These are phyloP conservation scores for Coemansia sp. DNA, from an alignment of 192 early-diverging fungal species.

Conservation along the genomic window DNA sequence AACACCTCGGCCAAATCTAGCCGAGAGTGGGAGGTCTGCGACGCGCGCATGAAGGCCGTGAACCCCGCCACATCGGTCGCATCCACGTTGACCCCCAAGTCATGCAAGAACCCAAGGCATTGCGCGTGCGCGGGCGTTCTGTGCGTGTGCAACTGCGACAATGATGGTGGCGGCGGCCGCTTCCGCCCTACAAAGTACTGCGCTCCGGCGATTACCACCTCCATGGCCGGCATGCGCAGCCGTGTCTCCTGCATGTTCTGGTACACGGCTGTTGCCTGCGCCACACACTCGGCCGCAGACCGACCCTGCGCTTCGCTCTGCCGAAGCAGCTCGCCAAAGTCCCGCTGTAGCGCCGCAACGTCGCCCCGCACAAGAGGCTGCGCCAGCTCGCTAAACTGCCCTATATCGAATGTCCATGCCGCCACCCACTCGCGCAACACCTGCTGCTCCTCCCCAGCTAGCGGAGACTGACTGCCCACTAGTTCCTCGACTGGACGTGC, in stretches of 20 bases:
- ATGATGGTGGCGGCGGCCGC: not conserved
- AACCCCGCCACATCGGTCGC: constrained; percentile 38
- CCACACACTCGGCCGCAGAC: not conserved
- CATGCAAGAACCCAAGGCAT: constrained; percentile 23
- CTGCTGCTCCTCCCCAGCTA: constrained; percentile 38
- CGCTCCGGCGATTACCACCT: constrained; percentile 42
- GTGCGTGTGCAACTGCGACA: not conserved
- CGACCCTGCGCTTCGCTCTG: not conserved
- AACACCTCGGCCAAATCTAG: constrained; percentile 33
- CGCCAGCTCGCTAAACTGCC: constrained; percentile 22
- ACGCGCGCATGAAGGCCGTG: constrained; percentile 47
- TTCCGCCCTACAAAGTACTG: constrained; percentile 27
- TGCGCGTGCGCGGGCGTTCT: constrained; percentile 9
- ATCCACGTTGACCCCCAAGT: constrained; percentile 25
- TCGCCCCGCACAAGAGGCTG: constrained; percentile 41
- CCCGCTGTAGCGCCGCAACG: constrained; percentile 3
- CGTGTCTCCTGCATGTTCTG: constrained; percentile 25
- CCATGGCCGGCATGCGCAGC: constrained; percentile 45
- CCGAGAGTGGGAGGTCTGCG: constrained; percentile 37
- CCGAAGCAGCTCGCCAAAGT: not conserved
- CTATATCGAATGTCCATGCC: constrained; percentile 28
- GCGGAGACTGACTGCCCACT: constrained; percentile 10
- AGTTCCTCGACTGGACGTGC: constrained; percentile 21
- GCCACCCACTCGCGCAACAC: constrained; percentile 44
- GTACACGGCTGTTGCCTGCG: constrained; percentile 1